These are phyloP conservation scores for Quercus berberidifolia DNA, from an alignment of 306 rosid species.

Conservation along the genomic window DNA sequence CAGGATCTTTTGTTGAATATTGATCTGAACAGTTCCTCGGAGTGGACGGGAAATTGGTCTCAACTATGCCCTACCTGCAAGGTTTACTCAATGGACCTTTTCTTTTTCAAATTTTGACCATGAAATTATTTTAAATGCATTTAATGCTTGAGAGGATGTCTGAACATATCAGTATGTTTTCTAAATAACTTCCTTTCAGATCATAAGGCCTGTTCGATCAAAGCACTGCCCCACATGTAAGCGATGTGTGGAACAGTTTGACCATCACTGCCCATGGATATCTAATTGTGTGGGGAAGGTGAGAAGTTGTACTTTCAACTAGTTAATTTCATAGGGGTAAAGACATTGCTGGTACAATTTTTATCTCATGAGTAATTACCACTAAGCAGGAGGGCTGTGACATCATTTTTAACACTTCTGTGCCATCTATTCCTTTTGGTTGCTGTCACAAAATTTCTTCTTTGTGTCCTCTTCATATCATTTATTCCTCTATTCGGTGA, in stretches of 20 bases:
- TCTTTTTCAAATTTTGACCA: background rate
- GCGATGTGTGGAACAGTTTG: constrained; percentile 93
- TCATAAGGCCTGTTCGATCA: constrained; percentile 89
- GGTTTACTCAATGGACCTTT: constrained; percentile 45
- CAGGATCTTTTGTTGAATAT: constrained; percentile 87
- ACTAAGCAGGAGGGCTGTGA: background rate
- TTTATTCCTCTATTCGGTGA: background rate
- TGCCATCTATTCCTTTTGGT: background rate
- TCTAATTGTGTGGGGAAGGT: constrained; percentile 99
- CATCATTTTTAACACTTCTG: background rate
- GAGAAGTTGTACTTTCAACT: constrained; percentile 19
- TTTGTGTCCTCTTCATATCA: background rate
- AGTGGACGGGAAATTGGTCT: constrained; percentile 96
- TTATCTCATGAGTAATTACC: background rate
- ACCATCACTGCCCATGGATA: constrained; percentile 99
- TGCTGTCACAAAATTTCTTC: background rate
- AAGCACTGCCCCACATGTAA: constrained; percentile 96
- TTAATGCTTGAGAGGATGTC: constrained; percentile 1
- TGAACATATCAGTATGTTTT: constrained; percentile 10
- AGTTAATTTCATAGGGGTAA: background rate
- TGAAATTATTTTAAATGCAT: background rate
- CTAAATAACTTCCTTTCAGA: constrained; percentile 52
- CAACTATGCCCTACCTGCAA: constrained; percentile 98
- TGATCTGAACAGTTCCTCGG: constrained; percentile 66
- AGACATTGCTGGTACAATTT: background rate